Percentiles rank a stretch among this genome's conserved stretches.
Conservation (phyloP, 306 rosid genomes). For the Arachis stenosperma region DNA sequence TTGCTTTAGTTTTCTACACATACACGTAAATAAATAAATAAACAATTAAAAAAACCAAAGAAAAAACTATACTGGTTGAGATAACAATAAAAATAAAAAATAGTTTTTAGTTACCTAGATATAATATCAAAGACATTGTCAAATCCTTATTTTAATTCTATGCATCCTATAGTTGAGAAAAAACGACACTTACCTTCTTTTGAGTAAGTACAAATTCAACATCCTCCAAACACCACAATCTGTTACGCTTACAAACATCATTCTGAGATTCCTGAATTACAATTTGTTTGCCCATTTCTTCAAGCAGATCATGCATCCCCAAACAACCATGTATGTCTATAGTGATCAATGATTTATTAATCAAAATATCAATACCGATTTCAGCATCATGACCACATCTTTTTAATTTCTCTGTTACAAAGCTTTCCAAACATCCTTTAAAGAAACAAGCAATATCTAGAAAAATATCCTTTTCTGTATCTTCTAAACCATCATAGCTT, state of each 20-base stretch:
- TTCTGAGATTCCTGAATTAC: neutral
- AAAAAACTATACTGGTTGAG: no score
- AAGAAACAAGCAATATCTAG: neutral
- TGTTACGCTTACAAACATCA: neutral
- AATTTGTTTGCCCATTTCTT: neutral
- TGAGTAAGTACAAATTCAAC: neutral
- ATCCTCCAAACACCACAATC: neutral
- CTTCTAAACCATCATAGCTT: neutral
- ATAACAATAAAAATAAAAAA: neutral
- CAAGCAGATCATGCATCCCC: neutral
- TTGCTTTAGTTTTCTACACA: slow-evolving; percentile 17
- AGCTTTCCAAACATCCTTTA: no score
- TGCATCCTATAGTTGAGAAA: neutral
- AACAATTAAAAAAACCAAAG: neutral
- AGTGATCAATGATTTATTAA: neutral
- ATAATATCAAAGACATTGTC: neutral
- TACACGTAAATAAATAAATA: no score
- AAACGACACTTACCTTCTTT: neutral
- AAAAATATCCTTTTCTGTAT: neutral
- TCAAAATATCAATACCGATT: neutral
- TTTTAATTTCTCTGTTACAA: neutral
- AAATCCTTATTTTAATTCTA: no score
- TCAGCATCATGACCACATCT: neutral
- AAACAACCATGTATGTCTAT: accelerated
- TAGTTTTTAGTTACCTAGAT: neutral